Evolutionary conservation across 805 yeast genomes (phyloP), one percentile per base, ranked within the genome.

Genomic region (Ogataea pignaliae): DNA sequence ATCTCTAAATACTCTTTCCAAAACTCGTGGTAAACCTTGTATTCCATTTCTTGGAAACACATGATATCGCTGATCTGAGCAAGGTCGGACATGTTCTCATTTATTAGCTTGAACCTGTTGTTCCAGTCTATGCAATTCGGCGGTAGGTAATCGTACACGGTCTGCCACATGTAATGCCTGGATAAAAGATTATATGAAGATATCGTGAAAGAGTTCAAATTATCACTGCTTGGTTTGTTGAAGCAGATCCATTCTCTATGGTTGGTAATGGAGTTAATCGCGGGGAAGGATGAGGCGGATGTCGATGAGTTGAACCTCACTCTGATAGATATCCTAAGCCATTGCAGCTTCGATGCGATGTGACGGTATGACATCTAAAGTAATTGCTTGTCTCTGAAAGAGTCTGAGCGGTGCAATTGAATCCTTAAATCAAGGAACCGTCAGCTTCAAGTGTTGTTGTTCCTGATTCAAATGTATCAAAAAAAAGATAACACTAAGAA

Each of bases 131-230:
- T 68, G 48, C 64, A 72, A 36, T 68, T 56, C 10, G 66, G 65
- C 1, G 78, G 76, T 15, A 78, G 71, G 52, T 78, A 75, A 10
- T 65, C 61, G 51, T 78, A 81, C 3, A 80, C 78, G 41, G 71
- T 71, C 1, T 75, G 74, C 85, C 85, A 79, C 61, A 79, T 63
- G 48, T 81, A 81, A 41, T 79, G 78, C 29, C 65, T 59, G 1
- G 61, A 60, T 26, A 66, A 44, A 2, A 66, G 52, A 42, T 66
- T 66, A 42, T 66, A 66, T 1, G 67, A 60, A 7, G 68, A 61
- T 3, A 66, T 52, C 0, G 65, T 55, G 39, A 66, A 52, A 1
- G 57, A 49, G 5, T 52, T 36, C 1, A 40, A 17, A 10, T 39
- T 15, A 36, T 39, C 16, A 21, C 37, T 8, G 8, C 34, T 39